A percentile compares a stretch with the other conserved stretches of the same genome.
Evolutionary conservation across 2,329 filamentous ascomycete species (phyloP).

Genomic region (Ophioceras dolichostomum): DNA sequence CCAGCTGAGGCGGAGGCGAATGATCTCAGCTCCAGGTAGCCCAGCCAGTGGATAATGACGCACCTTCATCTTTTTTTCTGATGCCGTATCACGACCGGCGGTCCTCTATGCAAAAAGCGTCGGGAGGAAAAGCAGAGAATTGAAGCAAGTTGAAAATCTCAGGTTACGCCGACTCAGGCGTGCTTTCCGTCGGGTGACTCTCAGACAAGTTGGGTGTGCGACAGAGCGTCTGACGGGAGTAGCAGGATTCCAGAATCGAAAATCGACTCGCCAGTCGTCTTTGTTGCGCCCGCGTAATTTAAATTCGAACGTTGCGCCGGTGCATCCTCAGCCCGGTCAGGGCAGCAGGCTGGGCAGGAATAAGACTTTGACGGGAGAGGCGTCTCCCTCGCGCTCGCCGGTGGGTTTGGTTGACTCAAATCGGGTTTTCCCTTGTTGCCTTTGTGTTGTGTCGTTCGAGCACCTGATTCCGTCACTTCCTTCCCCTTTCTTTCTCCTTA

Average conservation of each 20-base stretch:
- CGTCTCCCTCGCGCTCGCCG: no score
- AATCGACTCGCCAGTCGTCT: not conserved
- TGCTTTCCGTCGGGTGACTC: slow-evolving; percentile 2
- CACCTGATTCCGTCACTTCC: no score
- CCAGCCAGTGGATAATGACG: slow-evolving; percentile 4
- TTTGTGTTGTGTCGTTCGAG: no score
- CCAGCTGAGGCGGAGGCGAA: not conserved
- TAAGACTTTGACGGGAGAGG: no score
- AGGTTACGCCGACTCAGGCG: slow-evolving; percentile 5
- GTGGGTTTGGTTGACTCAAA: no score
- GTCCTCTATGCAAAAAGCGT: no score
- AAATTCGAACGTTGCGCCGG: slow-evolving; percentile 1
- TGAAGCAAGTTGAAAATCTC: not conserved
- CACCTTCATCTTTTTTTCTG: slow-evolving; percentile 12
- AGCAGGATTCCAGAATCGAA: slow-evolving; percentile 1
- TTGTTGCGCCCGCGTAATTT: not conserved
- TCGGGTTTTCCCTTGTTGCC: no score
- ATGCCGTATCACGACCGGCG: no score
- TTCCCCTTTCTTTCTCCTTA: no score
- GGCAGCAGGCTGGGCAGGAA: no score
- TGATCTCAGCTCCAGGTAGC: not conserved
- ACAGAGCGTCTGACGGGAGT: slow-evolving; percentile 1
- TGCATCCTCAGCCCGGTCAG: no score
- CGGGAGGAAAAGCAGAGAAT: not conserved
- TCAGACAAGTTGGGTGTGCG: slow-evolving; percentile 3